Evolutionary conservation across 768 basidiomycete species (phyloP).

Genomic region (Leucogyrophana mollusca): DNA sequence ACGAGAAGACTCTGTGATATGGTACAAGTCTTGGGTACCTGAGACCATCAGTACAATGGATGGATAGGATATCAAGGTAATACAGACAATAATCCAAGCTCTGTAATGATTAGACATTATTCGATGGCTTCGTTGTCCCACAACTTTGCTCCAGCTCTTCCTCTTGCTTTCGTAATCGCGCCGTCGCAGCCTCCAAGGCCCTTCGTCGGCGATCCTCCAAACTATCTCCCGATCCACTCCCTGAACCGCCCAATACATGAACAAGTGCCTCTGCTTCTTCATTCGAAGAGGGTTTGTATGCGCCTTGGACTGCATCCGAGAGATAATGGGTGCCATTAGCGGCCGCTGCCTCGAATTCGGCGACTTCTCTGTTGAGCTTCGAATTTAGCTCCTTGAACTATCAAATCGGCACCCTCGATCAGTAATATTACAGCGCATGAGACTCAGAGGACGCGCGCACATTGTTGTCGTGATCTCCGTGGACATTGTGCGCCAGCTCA

Average conservation of each 20-base stretch:
- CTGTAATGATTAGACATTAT: too few relatives aligned
- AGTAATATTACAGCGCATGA: background rate
- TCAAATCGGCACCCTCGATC: background rate
- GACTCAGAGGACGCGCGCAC: constrained; percentile 46
- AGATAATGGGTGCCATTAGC: constrained; percentile 56
- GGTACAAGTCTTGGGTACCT: too few relatives aligned
- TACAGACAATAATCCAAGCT: too few relatives aligned
- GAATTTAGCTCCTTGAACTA: constrained; percentile 81
- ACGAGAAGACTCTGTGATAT: constrained; percentile 9
- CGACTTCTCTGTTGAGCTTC: constrained; percentile 68
- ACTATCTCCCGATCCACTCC: constrained; percentile 37
- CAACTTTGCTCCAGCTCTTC: constrained; percentile 72
- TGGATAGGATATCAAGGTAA: too few relatives aligned
- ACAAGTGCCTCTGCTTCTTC: constrained; percentile 55
- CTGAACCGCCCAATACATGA: constrained; percentile 54
- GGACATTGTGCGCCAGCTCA: constrained; percentile 75
- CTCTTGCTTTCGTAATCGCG: constrained; percentile 60
- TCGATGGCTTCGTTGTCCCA: constrained; percentile 43
- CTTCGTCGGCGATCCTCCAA: constrained; percentile 55
- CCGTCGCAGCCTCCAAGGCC: constrained; percentile 60
- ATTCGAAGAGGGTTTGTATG: constrained; percentile 53
- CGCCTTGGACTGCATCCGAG: constrained; percentile 21
- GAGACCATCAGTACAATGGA: too few relatives aligned
- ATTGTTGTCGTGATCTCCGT: constrained; percentile 70
- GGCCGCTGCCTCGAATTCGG: constrained; percentile 58